Evolutionary conservation across 768 basidiomycete species (phyloP), one percentile per base, ranked within the genome.

Genomic region (Naganishia antarctica): DNA sequence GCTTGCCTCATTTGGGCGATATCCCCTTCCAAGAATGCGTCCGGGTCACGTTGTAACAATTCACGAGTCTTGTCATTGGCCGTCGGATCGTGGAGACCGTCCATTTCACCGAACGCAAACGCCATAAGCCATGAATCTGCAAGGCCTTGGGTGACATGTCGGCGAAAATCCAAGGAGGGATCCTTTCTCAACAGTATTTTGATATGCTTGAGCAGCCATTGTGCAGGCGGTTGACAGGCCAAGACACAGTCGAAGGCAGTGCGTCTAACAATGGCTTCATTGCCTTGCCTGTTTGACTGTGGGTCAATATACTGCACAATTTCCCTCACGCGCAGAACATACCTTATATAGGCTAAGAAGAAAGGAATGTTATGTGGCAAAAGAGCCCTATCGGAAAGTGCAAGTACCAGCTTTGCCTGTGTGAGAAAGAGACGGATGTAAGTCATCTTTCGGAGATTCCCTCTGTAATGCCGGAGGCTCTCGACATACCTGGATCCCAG

Each of bases 281-380:
- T 96, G 43, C 94, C 96, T 78, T 91, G 26, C 93, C 93, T 69
- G 43, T 13, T 23, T 40, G 28, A 12, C n/a, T 16, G 16, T 37
- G 21, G 3, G 41, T 6, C 13, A 4, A 21, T 29, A 28, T 29
- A 16, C 21, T 18, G 15, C 21, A 34, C 16, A 7, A 58, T 1
- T n/a, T n/a, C n/a, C n/a, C n/a, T n/a, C n/a, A n/a, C n/a, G n/a
- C 1, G 4, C 6, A 51, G 37, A 32, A 21, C 84, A 50, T 68
- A 91, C 91, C 93, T 83, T 43, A 93, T 94, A 69, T 92, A 84
- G 1, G 89, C 86, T 70, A 98, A 87, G 79, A 92, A 93, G 86
- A 84, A 86, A 12, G 90, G 86, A 61, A 91, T 82, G 29, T 92
- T 81, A 70, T 86, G 85, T 1, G 89, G 87, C 41, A 88, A 79